These are phyloP conservation scores for Dendrocalamus latiflorus DNA, from an alignment of 202 grass and related monocot species.

Conservation along the genomic window DNA sequence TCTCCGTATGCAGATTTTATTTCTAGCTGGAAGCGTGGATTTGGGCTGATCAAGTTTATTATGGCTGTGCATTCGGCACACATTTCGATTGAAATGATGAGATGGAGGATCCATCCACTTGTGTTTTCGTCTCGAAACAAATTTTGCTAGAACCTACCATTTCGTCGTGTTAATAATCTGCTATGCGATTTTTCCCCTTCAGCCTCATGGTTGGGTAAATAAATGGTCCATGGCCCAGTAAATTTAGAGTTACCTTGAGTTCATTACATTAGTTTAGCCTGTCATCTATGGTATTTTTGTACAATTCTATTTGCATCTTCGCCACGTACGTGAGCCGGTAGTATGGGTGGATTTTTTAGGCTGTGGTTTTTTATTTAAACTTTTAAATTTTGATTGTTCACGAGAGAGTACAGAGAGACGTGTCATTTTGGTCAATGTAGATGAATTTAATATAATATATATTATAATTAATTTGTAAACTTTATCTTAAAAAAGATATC, in stretches of 20 bases:
- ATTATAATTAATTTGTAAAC: too few species aligned
- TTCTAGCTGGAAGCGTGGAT: too few species aligned
- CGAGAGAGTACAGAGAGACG: too few species aligned
- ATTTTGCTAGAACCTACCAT: neutral
- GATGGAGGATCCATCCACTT: neutral
- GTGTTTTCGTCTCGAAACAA: neutral
- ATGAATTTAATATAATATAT: too few species aligned
- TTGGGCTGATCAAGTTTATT: neutral
- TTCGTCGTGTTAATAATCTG: slow-evolving; percentile 8
- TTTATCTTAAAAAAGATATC: too few species aligned
- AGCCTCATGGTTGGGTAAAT: neutral
- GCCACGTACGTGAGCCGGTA: neutral
- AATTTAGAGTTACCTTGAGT: neutral
- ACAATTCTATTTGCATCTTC: too few species aligned
- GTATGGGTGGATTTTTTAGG: too few species aligned
- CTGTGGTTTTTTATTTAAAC: too few species aligned
- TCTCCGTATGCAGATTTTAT: too few species aligned
- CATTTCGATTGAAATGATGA: slow-evolving; percentile 20
- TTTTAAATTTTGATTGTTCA: too few species aligned
- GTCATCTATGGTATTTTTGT: neutral
- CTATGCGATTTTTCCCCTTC: neutral
- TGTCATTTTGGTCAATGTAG: too few species aligned
- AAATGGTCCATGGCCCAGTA: neutral
- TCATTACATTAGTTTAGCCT: neutral
- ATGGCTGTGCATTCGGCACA: neutral